Percentiles rank a stretch among this genome's conserved stretches.
Evolutionary conservation across 169 alveolate genomes (phyloP).

Genomic region (Plasmodium inui): DNA sequence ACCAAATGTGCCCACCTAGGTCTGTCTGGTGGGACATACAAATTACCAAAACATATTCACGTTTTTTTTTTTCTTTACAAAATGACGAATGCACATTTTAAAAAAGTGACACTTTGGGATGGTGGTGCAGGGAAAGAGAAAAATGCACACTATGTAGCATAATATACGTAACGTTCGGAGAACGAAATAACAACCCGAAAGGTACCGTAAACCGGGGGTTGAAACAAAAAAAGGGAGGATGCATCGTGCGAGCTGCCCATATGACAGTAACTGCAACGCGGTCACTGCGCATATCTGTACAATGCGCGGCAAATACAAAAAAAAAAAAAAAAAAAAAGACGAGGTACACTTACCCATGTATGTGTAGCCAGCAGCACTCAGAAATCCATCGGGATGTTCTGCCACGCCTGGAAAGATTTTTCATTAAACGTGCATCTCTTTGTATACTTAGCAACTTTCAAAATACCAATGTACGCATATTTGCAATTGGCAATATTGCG

Average conservation of each 20-base stretch:
- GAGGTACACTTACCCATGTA: not conserved
- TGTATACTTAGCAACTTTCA: constrained; percentile 46
- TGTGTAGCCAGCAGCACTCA: not conserved
- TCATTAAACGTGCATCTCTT: constrained; percentile 44
- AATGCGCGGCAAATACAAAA: not conserved
- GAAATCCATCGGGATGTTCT: constrained; percentile 40
- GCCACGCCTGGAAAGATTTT: constrained; percentile 49
- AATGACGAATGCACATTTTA: not conserved
- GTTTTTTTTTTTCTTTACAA: not conserved
- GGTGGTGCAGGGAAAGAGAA: not conserved
- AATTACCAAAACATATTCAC: not conserved
- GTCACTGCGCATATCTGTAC: not conserved
- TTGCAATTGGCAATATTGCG: constrained; percentile 63
- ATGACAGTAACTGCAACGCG: not conserved
- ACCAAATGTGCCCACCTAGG: not conserved
- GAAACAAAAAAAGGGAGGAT: not conserved
- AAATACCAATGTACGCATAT: constrained; percentile 61
- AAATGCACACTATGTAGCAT: not conserved
- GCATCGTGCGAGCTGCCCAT: not conserved
- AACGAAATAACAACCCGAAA: not conserved
- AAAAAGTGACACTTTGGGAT: not conserved
- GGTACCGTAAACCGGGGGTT: not conserved
- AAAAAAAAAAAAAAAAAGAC: not conserved
- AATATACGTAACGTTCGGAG: not conserved
- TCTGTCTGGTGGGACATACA: not conserved